These are phyloP conservation scores for Ammopiptanthus mongolicus DNA, from an alignment of 306 rosid genomes.

Conservation along the genomic window DNA sequence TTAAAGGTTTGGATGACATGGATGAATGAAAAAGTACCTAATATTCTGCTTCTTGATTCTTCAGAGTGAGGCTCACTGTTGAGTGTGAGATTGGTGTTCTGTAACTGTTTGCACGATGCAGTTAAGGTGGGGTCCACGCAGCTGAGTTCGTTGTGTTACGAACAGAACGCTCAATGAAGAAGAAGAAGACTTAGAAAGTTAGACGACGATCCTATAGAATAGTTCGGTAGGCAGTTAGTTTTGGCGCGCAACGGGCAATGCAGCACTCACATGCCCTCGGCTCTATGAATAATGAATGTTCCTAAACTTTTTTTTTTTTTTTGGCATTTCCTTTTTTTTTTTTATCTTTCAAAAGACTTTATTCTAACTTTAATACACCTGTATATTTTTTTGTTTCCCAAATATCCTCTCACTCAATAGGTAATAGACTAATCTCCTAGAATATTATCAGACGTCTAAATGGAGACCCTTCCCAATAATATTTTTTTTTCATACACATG, in stretches of 20 bases:
- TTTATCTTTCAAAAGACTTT: no score
- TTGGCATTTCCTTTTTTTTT: no score
- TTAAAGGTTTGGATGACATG: not conserved
- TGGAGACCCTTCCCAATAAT: no score
- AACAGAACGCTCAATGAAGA: not conserved
- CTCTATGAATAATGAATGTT: not conserved
- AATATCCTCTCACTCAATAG: no score
- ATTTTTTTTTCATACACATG: no score
- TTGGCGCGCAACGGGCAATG: constrained; percentile 27
- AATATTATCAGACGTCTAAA: no score
- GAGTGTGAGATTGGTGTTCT: not conserved
- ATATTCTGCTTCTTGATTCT: not conserved
- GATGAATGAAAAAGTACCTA: not conserved
- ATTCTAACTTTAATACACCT: no score
- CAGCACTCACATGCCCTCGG: not conserved
- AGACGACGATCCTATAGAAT: not conserved
- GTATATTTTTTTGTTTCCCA: no score
- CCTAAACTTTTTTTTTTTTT: no score
- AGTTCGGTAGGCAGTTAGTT: not conserved
- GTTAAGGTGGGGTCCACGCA: not conserved
- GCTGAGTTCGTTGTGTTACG: not conserved
- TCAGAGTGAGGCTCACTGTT: not conserved
- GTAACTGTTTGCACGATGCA: not conserved
- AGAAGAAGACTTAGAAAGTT: not conserved
- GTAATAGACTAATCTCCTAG: no score